A percentile compares a stretch with the other conserved stretches of the same genome.
Conservation (phyloP, 805 yeast genomes). For the Spathaspora passalidarum region DNA sequence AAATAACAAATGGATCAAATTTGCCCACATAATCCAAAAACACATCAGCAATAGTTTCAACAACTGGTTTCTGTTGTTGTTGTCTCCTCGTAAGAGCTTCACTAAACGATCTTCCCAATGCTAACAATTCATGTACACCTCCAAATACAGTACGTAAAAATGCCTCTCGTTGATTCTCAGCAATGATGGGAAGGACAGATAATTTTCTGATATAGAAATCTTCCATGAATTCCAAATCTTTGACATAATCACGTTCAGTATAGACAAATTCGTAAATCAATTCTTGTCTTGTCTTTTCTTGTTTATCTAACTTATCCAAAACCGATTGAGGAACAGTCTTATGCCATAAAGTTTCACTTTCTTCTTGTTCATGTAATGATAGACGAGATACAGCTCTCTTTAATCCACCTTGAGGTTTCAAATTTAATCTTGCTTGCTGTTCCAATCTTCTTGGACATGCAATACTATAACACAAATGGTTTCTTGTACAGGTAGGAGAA, state of each 20-base stretch:
- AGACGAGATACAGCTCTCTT: conserved; percentile 69
- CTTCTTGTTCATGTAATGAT: conserved; percentile 65
- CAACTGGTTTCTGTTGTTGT: conserved; percentile 82
- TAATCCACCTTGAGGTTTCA: conserved; percentile 85
- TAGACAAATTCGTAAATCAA: conserved; percentile 90
- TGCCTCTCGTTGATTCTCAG: conserved; percentile 84
- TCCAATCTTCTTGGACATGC: conserved; percentile 95
- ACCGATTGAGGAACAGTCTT: conserved; percentile 81
- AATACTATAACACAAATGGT: conserved; percentile 84
- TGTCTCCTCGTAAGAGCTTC: conserved; percentile 82
- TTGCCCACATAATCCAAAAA: conserved; percentile 78
- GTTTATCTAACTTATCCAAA: conserved; percentile 74
- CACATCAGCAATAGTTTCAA: conserved; percentile 82
- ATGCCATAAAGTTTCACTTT: conserved; percentile 87
- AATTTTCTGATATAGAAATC: conserved; percentile 72
- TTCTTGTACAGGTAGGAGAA: conserved; percentile 93
- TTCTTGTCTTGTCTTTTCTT: conserved; percentile 90
- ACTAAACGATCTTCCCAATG: conserved; percentile 78
- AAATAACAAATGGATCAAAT: conserved; percentile 89
- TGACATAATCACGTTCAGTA: conserved; percentile 93
- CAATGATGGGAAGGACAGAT: conserved; percentile 70
- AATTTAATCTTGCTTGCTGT: conserved; percentile 88
- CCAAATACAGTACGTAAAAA: conserved; percentile 90
- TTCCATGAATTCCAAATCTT: conserved; percentile 86
- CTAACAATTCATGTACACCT: conserved; percentile 81